Conservation (phyloP, 2,329 filamentous ascomycete genomes). For the Chaetomiaceae sp. region DNA sequence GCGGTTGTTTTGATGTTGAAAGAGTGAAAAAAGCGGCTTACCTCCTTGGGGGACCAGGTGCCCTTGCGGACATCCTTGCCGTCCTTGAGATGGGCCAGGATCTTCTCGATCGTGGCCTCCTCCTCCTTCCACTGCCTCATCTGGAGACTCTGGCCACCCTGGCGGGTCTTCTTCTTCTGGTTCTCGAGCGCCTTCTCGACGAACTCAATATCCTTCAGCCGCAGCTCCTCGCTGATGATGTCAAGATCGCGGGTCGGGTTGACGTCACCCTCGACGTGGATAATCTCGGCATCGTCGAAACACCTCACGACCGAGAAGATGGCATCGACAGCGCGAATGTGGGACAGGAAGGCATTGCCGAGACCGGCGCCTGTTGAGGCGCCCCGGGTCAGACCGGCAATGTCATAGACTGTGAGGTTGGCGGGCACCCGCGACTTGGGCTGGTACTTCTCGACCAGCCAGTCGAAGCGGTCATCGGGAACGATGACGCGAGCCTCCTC, state of each 20-base stretch:
- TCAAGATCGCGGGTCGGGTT: constrained; percentile 89
- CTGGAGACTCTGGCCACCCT: constrained; percentile 92
- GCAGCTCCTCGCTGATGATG: constrained; percentile 94
- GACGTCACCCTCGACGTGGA: constrained; percentile 98
- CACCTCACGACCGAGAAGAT: constrained; percentile 96
- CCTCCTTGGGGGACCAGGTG: constrained; percentile 90
- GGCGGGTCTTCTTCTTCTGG: constrained; percentile 87
- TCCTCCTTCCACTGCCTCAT: constrained; percentile 97
- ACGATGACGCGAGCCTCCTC: constrained; percentile 98
- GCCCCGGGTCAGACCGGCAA: constrained; percentile 91
- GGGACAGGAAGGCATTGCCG: constrained; percentile 95
- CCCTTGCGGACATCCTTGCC: constrained; percentile 94
- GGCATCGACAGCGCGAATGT: constrained; percentile 96
- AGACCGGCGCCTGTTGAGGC: constrained; percentile 96
- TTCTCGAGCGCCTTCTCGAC: constrained; percentile 90
- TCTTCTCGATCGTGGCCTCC: constrained; percentile 86
- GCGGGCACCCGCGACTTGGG: constrained; percentile 96
- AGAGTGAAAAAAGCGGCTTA: constrained; percentile 48
- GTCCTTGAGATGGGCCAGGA: constrained; percentile 74
- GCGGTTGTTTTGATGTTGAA: neutral
- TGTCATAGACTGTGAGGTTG: constrained; percentile 97
- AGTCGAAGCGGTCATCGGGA: constrained; percentile 92
- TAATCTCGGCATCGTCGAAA: constrained; percentile 99
- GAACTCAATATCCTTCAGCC: constrained; percentile 98
- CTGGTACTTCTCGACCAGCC: constrained; percentile 93